phyloP scores from a whole-genome alignment of 2,329 filamentous ascomycete species.

The Dactylonectria estremocensis region DNA sequence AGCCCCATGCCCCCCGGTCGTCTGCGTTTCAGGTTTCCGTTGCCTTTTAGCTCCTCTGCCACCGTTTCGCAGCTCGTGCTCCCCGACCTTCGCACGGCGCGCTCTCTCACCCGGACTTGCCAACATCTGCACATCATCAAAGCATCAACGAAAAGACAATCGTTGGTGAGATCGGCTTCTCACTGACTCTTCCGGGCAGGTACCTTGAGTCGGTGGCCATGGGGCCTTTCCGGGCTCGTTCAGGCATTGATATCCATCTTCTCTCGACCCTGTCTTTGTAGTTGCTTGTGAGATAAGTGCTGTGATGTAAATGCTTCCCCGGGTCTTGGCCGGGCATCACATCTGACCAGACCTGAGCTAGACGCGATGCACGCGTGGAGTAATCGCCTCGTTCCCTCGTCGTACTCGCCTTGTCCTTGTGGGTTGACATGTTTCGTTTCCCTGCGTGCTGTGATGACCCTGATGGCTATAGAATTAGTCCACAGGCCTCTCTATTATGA shows the following conservation, averaged over 20 bases:
- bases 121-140: constrained; percentile 15
- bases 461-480: not conserved
- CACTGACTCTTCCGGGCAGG: not conserved
- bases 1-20: constrained; percentile 24
- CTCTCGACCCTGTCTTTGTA: not conserved
- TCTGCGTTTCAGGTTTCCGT: constrained; percentile 40
- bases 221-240: not conserved
- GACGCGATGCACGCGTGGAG: constrained; percentile 1
- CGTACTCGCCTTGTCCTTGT: not conserved
- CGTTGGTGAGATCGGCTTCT: not conserved
- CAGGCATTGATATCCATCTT: not conserved
- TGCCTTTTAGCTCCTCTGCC: constrained; percentile 24
- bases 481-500: not conserved
- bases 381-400: not conserved
- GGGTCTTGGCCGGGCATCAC: constrained; percentile 1
- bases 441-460: not conserved
- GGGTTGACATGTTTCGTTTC: not conserved
- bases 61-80: constrained; percentile 12
- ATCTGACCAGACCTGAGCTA: constrained; percentile 15
- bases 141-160: not conserved
- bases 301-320: not conserved
- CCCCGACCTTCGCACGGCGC: constrained; percentile 17
- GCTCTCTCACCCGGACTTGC: constrained; percentile 1
- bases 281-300: not conserved
- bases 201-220: not conserved